phyloP scores from a whole-genome alignment of 768 basidiomycete genomes.

The Myochromella boudieri region DNA sequence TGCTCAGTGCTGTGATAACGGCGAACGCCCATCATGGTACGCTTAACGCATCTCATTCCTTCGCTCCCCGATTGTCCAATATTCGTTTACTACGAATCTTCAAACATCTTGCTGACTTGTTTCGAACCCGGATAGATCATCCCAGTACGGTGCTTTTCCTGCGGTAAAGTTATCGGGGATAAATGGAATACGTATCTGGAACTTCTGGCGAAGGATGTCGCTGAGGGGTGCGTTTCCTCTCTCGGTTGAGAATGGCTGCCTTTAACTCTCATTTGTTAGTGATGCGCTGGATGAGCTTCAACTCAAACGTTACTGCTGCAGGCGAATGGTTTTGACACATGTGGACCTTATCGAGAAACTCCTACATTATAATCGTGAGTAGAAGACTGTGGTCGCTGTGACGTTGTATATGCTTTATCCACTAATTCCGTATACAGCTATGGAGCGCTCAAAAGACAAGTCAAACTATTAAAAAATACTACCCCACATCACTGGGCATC shows the following conservation, averaged over 20 bases:
- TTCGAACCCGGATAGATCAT: constrained; percentile 80
- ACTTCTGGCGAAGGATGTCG: constrained; percentile 74
- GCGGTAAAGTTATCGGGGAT: constrained; percentile 96
- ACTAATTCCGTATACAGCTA: constrained; percentile 29
- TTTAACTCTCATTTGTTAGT: constrained; percentile 37
- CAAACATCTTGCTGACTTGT: neutral
- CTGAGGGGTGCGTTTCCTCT: constrained; percentile 72
- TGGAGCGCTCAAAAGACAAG: constrained; percentile 51
- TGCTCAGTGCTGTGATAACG: too few relatives aligned
- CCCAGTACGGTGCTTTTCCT: constrained; percentile 93
- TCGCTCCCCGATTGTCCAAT: too few relatives aligned
- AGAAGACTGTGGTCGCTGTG: constrained; percentile 14
- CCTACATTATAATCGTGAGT: constrained; percentile 92
- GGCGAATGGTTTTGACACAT: constrained; percentile 96
- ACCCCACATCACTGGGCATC: too few relatives aligned
- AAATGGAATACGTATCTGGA: constrained; percentile 91
- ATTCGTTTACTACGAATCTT: too few relatives aligned
- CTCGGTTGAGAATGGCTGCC: neutral
- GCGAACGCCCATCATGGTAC: too few relatives aligned
- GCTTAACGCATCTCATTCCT: too few relatives aligned
- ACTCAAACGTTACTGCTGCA: constrained; percentile 92
- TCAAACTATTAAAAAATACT: constrained; percentile 23
- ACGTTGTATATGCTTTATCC: neutral
- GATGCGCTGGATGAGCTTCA: constrained; percentile 89
- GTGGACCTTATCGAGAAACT: constrained; percentile 98